These are phyloP conservation scores for Picea sitchensis DNA, from an alignment of 75 land plant species.

Conservation along the genomic window DNA sequence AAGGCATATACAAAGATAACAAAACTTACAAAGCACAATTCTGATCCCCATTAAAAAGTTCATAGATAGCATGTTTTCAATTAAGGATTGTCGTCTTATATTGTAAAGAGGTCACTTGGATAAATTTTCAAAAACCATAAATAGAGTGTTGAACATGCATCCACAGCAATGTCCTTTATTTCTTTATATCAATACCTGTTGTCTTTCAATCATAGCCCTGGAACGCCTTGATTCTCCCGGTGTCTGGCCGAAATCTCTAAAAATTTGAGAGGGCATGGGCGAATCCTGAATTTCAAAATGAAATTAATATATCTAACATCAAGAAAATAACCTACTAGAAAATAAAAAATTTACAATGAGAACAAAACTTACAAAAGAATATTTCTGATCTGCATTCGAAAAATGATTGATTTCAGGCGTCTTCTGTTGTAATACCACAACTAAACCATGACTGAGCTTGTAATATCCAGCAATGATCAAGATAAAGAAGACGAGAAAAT, in stretches of 20 bases:
- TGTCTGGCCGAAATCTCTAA: slow-evolving; percentile 27
- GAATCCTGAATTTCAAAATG: neutral
- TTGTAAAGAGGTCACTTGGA: too few relatives aligned
- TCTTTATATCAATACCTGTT: slow-evolving; percentile 43
- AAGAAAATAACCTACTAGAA: neutral
- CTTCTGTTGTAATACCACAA: neutral
- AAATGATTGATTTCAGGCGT: neutral
- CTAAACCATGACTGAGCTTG: neutral
- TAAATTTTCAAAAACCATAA: too few relatives aligned
- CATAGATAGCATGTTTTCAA: neutral
- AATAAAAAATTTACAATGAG: neutral
- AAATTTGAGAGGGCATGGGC: slow-evolving; percentile 34
- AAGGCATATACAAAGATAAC: neutral
- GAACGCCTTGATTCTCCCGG: slow-evolving; percentile 57
- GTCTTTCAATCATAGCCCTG: slow-evolving; percentile 51
- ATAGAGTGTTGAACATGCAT: too few relatives aligned
- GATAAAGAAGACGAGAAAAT: neutral
- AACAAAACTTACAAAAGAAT: neutral
- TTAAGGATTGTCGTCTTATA: too few relatives aligned
- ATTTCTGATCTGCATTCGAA: slow-evolving; percentile 1
- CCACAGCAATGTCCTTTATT: too few relatives aligned
- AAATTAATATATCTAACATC: neutral
- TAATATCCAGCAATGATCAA: too few relatives aligned
- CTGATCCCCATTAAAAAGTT: slow-evolving; percentile 1
- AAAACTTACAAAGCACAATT: neutral